Evolutionary conservation across 2,329 filamentous ascomycete genomes (phyloP).

Genomic region (Pseudocercospora fuligena): DNA sequence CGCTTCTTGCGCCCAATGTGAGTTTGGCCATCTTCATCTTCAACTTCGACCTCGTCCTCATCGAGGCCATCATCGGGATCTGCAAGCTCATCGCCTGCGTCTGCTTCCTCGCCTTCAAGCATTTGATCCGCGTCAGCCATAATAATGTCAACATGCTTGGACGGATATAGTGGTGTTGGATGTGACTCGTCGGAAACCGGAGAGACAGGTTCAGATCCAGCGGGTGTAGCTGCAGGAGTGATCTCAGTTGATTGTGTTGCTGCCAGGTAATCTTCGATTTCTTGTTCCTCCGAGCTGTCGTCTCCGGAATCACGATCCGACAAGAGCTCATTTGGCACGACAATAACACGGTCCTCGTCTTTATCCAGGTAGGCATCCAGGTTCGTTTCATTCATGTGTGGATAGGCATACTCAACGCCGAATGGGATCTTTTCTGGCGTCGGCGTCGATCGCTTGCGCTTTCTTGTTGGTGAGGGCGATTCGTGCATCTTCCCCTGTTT

Average conservation of each 20-base stretch:
- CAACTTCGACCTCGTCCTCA: slow-evolving; percentile 33
- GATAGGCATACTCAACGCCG: slow-evolving; percentile 11
- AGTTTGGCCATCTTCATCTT: slow-evolving; percentile 32
- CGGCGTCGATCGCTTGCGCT: slow-evolving; percentile 35
- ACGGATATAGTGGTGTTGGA: slow-evolving; percentile 17
- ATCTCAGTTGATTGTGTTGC: slow-evolving; percentile 30
- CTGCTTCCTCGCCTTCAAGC: slow-evolving; percentile 25
- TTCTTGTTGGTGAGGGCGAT: slow-evolving; percentile 32
- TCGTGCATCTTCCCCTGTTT: slow-evolving; percentile 6
- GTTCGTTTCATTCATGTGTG: neutral
- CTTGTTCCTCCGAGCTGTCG: slow-evolving; percentile 30
- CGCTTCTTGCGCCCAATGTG: slow-evolving; percentile 27
- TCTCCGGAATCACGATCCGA: slow-evolving; percentile 23
- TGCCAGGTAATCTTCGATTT: slow-evolving; percentile 18
- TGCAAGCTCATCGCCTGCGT: neutral
- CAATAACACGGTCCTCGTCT: slow-evolving; percentile 13
- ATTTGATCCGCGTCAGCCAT: slow-evolving; percentile 21
- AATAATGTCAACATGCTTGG: slow-evolving; percentile 22
- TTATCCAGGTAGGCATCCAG: slow-evolving; percentile 8
- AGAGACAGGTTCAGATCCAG: slow-evolving; percentile 29
- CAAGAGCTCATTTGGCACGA: slow-evolving; percentile 20
- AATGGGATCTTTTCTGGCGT: slow-evolving; percentile 25
- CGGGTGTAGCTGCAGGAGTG: slow-evolving; percentile 29
- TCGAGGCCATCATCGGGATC: slow-evolving; percentile 27
- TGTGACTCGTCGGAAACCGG: slow-evolving; percentile 30